Evolutionary conservation across 768 basidiomycete genomes (phyloP).

Genomic region (Auricularia heimuer): DNA sequence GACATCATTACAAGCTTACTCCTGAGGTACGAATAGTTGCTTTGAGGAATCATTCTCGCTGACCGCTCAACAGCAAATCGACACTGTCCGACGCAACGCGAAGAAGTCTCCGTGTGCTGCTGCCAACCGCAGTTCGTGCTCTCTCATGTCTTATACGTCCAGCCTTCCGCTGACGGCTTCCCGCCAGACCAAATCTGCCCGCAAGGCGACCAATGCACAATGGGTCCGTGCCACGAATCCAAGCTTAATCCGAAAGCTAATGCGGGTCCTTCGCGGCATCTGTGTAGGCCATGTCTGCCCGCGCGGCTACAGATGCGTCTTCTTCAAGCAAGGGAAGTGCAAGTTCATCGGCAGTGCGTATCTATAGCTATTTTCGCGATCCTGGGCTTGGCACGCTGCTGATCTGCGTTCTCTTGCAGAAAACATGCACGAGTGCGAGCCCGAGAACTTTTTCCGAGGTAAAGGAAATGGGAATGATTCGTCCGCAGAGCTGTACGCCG

Average conservation of each 20-base stretch:
- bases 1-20: slow-evolving; percentile 51
- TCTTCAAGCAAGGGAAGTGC: slow-evolving; percentile 45
- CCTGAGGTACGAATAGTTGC: not conserved
- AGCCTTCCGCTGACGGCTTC: too few relatives aligned
- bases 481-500: not conserved
- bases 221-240: not conserved
- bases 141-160: too few relatives aligned
- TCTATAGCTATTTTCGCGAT: not conserved
- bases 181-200: not conserved
- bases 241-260: too few relatives aligned
- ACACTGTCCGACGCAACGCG: not conserved
- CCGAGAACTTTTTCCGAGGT: not conserved
- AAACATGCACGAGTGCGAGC: not conserved
- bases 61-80: not conserved
- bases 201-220: not conserved
- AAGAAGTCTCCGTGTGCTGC: not conserved
- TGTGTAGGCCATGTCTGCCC: slow-evolving; percentile 33
- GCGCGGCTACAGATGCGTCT: slow-evolving; percentile 43
- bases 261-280: not conserved
- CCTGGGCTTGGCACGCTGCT: not conserved
- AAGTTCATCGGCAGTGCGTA: slow-evolving; percentile 51
- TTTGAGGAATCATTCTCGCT: not conserved
- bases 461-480: not conserved
- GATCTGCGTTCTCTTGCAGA: not conserved
- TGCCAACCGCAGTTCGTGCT: not conserved